Percentiles rank a stretch among this genome's conserved stretches.
Conservation (phyloP, 306 rosid species). For the Sicyos baderoa region DNA sequence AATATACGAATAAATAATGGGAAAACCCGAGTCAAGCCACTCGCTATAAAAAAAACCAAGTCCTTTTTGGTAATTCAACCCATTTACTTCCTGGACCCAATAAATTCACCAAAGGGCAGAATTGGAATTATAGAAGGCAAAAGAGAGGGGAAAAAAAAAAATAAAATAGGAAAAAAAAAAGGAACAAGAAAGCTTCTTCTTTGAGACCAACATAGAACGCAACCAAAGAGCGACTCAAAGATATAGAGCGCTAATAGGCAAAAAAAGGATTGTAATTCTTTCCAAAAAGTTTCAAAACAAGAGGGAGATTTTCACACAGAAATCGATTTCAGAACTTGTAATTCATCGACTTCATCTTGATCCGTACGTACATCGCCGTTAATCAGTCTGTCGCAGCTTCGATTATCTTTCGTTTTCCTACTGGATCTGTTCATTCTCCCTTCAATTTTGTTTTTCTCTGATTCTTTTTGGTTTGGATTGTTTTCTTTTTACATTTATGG, state of each 20-base stretch:
- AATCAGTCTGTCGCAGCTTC: conserved; percentile 30
- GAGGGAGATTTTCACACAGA: conserved; percentile 20
- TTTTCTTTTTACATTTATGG: conserved; percentile 13
- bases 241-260: conserved; percentile 14
- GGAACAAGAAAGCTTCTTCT: conserved; percentile 35
- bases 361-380: conserved; percentile 30
- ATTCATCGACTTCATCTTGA: conserved; percentile 31
- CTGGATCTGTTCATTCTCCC: conserved; percentile 53
- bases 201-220: conserved; percentile 56
- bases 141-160: background rate
- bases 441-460: conserved; percentile 28
- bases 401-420: background rate
- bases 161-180: background rate
- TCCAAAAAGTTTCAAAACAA: conserved; percentile 1
- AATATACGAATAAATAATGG: background rate
- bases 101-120: conserved; percentile 24
- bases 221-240: conserved; percentile 29
- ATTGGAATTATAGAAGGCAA: background rate
- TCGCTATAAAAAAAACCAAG: background rate
- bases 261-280: conserved; percentile 1
- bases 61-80: background rate
- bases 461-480: conserved; percentile 1
- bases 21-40: background rate
- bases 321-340: conserved; percentile 14
- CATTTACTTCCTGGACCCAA: background rate